Percentiles rank a stretch among this genome's conserved stretches.
Evolutionary conservation across 106 monocot species (phyloP).

Genomic region (Allium sativum): DNA sequence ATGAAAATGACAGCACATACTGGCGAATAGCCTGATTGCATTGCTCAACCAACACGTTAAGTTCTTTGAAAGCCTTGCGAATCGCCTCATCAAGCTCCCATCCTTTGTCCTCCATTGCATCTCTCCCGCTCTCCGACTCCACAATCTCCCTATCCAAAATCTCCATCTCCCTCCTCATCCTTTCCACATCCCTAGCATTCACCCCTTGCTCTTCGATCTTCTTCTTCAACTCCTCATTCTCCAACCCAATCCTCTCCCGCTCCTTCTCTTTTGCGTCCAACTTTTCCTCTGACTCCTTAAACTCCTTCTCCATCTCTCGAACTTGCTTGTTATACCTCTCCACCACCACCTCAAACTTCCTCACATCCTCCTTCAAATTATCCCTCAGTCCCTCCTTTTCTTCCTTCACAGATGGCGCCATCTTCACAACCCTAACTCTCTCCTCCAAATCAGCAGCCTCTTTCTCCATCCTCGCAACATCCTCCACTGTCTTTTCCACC

Average conservation of each 20-base stretch:
- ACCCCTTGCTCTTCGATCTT: constrained; percentile 48
- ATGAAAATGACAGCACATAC: constrained; percentile 19
- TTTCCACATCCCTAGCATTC: constrained; percentile 58
- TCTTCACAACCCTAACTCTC: constrained; percentile 12
- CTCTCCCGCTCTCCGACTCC: constrained; percentile 42
- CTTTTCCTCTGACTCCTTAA: constrained; percentile 28
- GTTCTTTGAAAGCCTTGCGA: constrained; percentile 36
- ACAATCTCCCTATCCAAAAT: constrained; percentile 54
- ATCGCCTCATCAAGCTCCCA: constrained; percentile 41
- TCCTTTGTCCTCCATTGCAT: constrained; percentile 51
- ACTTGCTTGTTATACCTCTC: constrained; percentile 29
- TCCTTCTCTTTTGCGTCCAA: constrained; percentile 61
- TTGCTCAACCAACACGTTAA: constrained; percentile 34
- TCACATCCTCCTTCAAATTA: constrained; percentile 31
- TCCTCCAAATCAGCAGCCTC: constrained; percentile 38
- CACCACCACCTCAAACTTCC: constrained; percentile 55
- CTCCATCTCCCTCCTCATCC: constrained; percentile 70
- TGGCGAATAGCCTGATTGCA: constrained; percentile 68
- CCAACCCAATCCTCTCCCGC: constrained; percentile 21
- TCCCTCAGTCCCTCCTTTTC: constrained; percentile 33
- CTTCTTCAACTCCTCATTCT: constrained; percentile 50
- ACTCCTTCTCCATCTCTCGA: constrained; percentile 21
- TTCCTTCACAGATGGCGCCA: constrained; percentile 29
- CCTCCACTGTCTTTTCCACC: constrained; percentile 5
- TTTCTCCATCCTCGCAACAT: constrained; percentile 20